Base-by-base conservation (phyloP, 208 protist species). In the Trichomonas vaginalis region DNA sequence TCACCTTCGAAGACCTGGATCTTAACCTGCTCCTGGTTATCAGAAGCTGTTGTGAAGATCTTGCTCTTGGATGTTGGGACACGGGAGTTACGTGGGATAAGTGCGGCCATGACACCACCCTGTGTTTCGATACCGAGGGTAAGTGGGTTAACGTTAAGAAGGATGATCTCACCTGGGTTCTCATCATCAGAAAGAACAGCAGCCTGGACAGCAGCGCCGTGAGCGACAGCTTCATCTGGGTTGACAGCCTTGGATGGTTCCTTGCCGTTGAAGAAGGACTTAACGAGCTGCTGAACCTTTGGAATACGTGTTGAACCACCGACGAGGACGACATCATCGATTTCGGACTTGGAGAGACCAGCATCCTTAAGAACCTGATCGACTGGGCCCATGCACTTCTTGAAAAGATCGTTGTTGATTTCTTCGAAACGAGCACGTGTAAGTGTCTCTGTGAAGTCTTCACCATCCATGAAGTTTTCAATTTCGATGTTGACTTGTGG, bases 1-100 rank as follows among this genome's bases (percentile, higher is more conserved):
- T 99, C 99, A 95, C 99, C 99, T 97, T 99, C 99, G 97, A 98
- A 99, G n/a, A 99, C 98, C 97, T 99, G 98, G 96, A 99, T 99
- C 95, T 99, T 97, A 82, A 99, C 99, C 92, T 98, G 98, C 35
- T 97, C 96, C 98, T 99, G 99, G 97, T 99, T 99, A 97, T 99
- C 98, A 95, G 98, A 92, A 96, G 98, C 98, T n/a, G 98, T 99
- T 0, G 98, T 98, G 98, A 99, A 99, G 37, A 97, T 97, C 97
- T 99, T 97, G 35, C 95, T 97, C 96, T 98, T 97, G 51, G 96
- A 97, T 96, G 95, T 96, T 35, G 97, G 97, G 83, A 98, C 97
- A 79, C 97, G 97, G 32, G 96, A 97, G 97, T 97, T 97, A 51
- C 97, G 96, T 79, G 96, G 82, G 96, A 99, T 99, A 40, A 99